Percentiles rank a stretch among this genome's conserved stretches.
Conservation (phyloP, 2,329 filamentous ascomycete genomes). For the Thelonectria discophora region DNA sequence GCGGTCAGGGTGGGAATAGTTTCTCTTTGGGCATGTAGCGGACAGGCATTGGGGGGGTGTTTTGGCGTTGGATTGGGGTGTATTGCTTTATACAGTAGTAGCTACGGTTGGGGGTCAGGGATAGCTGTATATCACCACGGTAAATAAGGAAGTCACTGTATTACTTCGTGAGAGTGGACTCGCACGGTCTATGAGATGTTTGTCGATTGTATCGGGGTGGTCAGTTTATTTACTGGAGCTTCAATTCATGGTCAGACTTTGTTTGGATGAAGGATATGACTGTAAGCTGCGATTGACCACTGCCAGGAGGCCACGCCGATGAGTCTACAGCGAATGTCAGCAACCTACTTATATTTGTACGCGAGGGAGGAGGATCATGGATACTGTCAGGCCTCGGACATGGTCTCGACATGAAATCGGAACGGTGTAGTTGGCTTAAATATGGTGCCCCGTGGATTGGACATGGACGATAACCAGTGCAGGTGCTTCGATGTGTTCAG, state of each 20-base stretch:
- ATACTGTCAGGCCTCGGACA: too few relatives aligned
- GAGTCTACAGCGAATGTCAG: too few relatives aligned
- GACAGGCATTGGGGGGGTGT: slow-evolving; percentile 37
- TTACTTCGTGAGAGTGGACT: not conserved
- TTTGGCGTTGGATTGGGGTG: slow-evolving; percentile 41
- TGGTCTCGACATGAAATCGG: too few relatives aligned
- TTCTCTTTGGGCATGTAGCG: slow-evolving; percentile 15
- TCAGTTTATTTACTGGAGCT: not conserved
- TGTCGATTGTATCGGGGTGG: not conserved
- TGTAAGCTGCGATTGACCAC: not conserved
- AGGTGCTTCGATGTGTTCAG: too few relatives aligned
- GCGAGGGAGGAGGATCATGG: too few relatives aligned
- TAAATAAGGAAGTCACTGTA: not conserved
- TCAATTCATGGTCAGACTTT: not conserved
- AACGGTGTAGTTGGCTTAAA: too few relatives aligned
- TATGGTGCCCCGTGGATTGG: too few relatives aligned
- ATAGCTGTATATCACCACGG: not conserved
- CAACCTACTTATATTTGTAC: too few relatives aligned
- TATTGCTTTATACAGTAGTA: slow-evolving; percentile 41
- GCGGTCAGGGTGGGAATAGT: slow-evolving; percentile 19
- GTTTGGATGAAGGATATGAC: not conserved
- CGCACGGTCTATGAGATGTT: not conserved
- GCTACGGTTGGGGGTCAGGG: slow-evolving; percentile 27
- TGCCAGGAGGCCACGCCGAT: too few relatives aligned
- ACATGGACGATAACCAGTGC: too few relatives aligned